These are phyloP conservation scores for Cichorium intybus DNA, from an alignment of 140 eudicot species.

Conservation along the genomic window DNA sequence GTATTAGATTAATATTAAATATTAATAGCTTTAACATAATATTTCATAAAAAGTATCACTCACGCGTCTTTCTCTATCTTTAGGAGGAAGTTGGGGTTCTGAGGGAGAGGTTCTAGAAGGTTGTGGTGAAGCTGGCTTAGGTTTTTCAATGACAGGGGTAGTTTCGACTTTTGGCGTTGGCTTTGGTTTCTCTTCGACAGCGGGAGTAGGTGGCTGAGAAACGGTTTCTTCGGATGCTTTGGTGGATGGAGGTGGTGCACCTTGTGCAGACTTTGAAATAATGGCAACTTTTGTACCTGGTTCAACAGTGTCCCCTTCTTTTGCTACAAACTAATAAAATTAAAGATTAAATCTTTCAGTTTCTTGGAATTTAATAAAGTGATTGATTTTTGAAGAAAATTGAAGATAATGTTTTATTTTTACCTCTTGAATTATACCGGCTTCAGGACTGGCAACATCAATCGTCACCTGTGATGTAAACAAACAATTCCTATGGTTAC, in stretches of 20 bases:
- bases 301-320: conserved; percentile 93
- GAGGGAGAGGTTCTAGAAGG: conserved; percentile 64
- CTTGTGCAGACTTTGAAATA: conserved; percentile 73
- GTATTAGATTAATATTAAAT: not conserved
- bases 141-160: conserved; percentile 52
- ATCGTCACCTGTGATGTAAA: conserved; percentile 65
- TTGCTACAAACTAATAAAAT: conserved; percentile 67
- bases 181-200: conserved; percentile 44
- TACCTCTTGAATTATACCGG: conserved; percentile 90
- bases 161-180: conserved; percentile 49
- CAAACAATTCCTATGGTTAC: not conserved
- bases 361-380: not conserved
- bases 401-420: not conserved
- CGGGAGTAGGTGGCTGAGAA: conserved; percentile 49
- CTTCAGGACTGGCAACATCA: conserved; percentile 94
- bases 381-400: not conserved
- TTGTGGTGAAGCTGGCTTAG: conserved; percentile 44
- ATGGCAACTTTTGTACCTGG: conserved; percentile 88
- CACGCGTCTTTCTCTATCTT: conserved; percentile 96
- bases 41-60: conserved; percentile 28
- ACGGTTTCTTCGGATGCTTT: conserved; percentile 48
- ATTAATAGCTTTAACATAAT: conserved; percentile 3
- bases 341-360: conserved; percentile 15
- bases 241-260: conserved; percentile 72
- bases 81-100: conserved; percentile 85